These are phyloP conservation scores for Penicillium malachiteum DNA, from an alignment of 495 filamentous ascomycete genomes.

Conservation along the genomic window DNA sequence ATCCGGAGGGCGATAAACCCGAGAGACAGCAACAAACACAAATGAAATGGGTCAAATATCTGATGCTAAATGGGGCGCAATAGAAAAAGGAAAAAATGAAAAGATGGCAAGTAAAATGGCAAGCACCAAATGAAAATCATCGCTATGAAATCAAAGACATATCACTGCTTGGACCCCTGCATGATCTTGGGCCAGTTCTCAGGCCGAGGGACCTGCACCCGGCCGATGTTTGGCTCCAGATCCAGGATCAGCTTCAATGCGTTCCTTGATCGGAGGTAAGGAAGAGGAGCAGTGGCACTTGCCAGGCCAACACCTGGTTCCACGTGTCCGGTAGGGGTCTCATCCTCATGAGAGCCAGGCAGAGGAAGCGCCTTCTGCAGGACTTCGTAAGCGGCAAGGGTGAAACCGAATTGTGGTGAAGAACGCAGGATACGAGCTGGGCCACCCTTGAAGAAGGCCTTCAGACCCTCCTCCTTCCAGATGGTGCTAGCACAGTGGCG, in stretches of 20 bases:
- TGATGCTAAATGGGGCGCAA: conserved; percentile 26
- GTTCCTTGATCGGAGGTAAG: conserved; percentile 83
- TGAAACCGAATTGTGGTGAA: conserved; percentile 97
- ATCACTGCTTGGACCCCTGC: conserved; percentile 33
- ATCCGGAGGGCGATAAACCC: not conserved
- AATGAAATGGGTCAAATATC: conserved; percentile 15
- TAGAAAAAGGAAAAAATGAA: conserved; percentile 9
- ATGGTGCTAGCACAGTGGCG: conserved; percentile 83
- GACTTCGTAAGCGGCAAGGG: conserved; percentile 89
- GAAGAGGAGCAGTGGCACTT: conserved; percentile 64
- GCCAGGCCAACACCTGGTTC: conserved; percentile 57
- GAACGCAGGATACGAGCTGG: conserved; percentile 91
- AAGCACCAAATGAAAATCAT: conserved; percentile 23
- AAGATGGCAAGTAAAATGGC: conserved; percentile 5
- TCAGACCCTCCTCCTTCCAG: conserved; percentile 85
- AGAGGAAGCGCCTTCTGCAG: conserved; percentile 80
- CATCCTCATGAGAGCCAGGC: conserved; percentile 61
- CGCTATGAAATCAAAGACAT: conserved; percentile 32
- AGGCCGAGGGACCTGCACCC: conserved; percentile 55
- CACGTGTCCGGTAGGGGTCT: conserved; percentile 40
- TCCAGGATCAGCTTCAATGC: conserved; percentile 97
- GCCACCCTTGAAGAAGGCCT: conserved; percentile 97
- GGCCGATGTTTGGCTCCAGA: conserved; percentile 86
- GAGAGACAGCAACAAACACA: conserved; percentile 7
- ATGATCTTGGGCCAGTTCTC: conserved; percentile 46